Evolutionary conservation across 2,329 filamentous ascomycete genomes (phyloP).

Genomic region (Pyrenophora tritici-repentis): DNA sequence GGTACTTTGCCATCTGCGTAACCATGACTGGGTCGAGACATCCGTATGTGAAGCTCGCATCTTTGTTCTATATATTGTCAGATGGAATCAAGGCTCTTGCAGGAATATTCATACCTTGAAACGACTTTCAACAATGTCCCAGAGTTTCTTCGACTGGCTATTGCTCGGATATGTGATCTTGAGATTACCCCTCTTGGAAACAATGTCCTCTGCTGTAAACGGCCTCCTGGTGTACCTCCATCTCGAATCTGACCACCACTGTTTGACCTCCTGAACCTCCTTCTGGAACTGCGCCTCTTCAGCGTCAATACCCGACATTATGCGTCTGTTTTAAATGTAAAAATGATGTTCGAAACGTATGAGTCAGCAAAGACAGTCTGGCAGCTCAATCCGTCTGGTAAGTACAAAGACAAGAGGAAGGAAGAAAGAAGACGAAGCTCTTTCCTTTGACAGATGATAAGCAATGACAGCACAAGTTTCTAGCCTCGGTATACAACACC

Average conservation of each 20-base stretch:
- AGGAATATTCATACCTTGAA: conserved; percentile 67
- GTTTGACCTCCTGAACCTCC: conserved; percentile 86
- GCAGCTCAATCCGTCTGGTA: not conserved
- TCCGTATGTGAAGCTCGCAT: conserved; percentile 93
- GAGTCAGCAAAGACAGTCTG: not conserved
- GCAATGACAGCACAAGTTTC: conserved; percentile 30
- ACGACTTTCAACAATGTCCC: conserved; percentile 82
- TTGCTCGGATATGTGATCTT: conserved; percentile 93
- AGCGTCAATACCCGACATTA: conserved; percentile 56
- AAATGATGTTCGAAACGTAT: not conserved
- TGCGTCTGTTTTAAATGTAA: conserved; percentile 5
- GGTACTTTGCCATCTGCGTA: conserved; percentile 98
- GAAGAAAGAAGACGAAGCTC: not conserved
- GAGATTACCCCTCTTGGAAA: conserved; percentile 89
- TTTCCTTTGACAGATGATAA: conserved; percentile 16
- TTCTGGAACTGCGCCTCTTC: conserved; percentile 76
- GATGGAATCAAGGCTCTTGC: not conserved
- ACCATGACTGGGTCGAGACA: conserved; percentile 98
- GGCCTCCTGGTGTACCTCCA: conserved; percentile 92
- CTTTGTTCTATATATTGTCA: conserved; percentile 65
- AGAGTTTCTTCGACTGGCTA: conserved; percentile 88
- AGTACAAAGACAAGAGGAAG: not conserved
- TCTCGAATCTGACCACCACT: conserved; percentile 91
- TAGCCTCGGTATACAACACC: conserved; percentile 27
- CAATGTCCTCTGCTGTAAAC: conserved; percentile 96